These are phyloP conservation scores for Astrephomene gubernaculifera DNA, from an alignment of 139 green algal genomes.

Conservation along the genomic window DNA sequence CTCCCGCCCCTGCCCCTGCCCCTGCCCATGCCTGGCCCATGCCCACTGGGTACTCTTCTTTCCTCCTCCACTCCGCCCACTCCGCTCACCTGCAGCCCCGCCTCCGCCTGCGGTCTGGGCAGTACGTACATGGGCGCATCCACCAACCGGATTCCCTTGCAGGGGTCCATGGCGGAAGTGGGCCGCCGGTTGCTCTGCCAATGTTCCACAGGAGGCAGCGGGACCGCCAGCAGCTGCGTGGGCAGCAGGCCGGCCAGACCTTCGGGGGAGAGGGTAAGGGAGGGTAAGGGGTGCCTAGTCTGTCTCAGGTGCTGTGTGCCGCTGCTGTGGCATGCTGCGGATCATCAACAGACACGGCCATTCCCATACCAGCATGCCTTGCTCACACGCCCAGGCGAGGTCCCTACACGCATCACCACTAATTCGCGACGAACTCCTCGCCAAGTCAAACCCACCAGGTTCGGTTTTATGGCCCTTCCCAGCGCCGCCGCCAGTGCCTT, in stretches of 20 bases:
- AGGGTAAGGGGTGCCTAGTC: not conserved
- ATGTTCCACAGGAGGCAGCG: conserved; percentile 33
- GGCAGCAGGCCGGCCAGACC: conserved; percentile 14
- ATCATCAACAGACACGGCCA: too few relatives aligned
- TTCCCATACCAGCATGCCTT: too few relatives aligned
- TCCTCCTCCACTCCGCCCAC: too few relatives aligned
- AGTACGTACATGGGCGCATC: conserved; percentile 14
- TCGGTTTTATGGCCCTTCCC: not conserved
- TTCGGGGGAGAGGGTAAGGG: not conserved
- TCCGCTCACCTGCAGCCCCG: conserved; percentile 4
- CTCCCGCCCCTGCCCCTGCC: too few relatives aligned
- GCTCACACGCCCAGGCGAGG: too few relatives aligned
- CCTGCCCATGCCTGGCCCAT: too few relatives aligned
- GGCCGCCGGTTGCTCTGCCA: not conserved
- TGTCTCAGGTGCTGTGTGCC: too few relatives aligned
- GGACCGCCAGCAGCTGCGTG: conserved; percentile 28
- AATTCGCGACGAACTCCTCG: too few relatives aligned
- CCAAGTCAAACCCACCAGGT: not conserved
- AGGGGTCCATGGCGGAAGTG: not conserved
- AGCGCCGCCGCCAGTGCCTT: not conserved
- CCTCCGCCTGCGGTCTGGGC: conserved; percentile 2
- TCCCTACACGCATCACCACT: too few relatives aligned
- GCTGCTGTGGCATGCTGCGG: too few relatives aligned
- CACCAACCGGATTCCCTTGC: conserved; percentile 19
- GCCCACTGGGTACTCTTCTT: too few relatives aligned